A percentile compares a stretch with the other conserved stretches of the same genome.
Conservation (phyloP, 2,329 filamentous ascomycete genomes). For the Fusarium duplospermum region DNA sequence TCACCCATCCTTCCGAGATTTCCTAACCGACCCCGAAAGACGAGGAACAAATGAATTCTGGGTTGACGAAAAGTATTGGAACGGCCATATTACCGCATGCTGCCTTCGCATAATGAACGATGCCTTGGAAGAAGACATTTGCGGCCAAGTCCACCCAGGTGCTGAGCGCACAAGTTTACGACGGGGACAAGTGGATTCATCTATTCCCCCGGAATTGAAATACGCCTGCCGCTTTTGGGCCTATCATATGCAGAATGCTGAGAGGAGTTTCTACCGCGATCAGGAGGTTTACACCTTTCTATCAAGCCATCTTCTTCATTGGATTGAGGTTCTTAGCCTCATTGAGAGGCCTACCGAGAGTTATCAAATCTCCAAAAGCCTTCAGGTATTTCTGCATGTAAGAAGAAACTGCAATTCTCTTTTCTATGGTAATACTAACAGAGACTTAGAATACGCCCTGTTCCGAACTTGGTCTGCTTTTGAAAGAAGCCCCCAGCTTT, state of each 20-base stretch:
- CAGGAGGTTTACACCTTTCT: conserved; percentile 50
- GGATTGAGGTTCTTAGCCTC: conserved; percentile 54
- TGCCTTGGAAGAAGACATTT: conserved; percentile 52
- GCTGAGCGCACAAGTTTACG: not conserved
- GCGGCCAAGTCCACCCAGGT: conserved; percentile 16
- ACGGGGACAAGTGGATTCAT: not conserved
- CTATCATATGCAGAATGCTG: conserved; percentile 44
- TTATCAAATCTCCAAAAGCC: not conserved
- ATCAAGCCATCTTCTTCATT: conserved; percentile 53
- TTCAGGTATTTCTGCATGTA: not conserved
- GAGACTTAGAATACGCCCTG: not conserved
- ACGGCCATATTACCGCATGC: conserved; percentile 41
- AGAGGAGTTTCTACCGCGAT: conserved; percentile 33
- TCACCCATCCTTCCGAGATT: conserved; percentile 54
- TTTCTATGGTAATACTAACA: not conserved
- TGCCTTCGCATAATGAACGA: conserved; percentile 51
- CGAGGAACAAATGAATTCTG: conserved; percentile 46
- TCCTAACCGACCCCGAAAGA: conserved; percentile 44
- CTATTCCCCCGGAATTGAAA: not conserved
- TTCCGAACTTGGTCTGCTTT: not conserved
- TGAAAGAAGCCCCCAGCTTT: not conserved
- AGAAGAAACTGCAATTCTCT: not conserved
- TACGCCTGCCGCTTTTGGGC: conserved; percentile 45
- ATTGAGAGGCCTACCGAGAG: conserved; percentile 29
- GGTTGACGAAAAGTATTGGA: conserved; percentile 48